Evolutionary conservation across 305 asterid species (phyloP).

Genomic region (Stenogyne calaminthoides): DNA sequence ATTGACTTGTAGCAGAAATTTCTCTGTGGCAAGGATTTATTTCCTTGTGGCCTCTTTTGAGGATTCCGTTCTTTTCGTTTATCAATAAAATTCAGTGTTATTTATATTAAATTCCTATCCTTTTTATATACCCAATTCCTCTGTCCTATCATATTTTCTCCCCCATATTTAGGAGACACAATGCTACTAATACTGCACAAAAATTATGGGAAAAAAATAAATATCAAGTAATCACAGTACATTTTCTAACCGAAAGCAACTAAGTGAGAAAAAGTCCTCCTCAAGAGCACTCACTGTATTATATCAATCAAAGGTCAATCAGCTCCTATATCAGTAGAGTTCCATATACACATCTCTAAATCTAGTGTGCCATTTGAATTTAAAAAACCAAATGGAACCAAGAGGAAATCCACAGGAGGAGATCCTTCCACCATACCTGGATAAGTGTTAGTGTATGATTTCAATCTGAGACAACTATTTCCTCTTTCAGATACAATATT

Average conservation of each 20-base stretch:
- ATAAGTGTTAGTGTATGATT: conserved; percentile 62
- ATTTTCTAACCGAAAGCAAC: neutral
- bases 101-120: too few species aligned
- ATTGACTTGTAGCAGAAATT: too few species aligned
- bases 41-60: too few species aligned
- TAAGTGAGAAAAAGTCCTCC: neutral
- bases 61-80: too few species aligned
- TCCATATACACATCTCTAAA: conserved; percentile 87
- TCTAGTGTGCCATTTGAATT: conserved; percentile 61
- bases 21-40: too few species aligned
- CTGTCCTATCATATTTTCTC: too few species aligned
- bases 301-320: conserved; percentile 37
- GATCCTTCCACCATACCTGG: conserved; percentile 81
- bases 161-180: too few species aligned
- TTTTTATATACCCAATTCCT: too few species aligned
- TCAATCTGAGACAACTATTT: conserved; percentile 78
- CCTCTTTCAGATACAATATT: conserved; percentile 82
- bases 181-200: neutral
- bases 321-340: conserved; percentile 61
- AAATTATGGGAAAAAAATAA: neutral
- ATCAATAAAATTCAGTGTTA: too few species aligned
- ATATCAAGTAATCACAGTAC: neutral
- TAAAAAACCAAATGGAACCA: conserved; percentile 73
- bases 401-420: conserved; percentile 74
- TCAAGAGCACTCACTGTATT: conserved; percentile 5